Conservation (phyloP, 768 basidiomycete species). For the Leccinum subtestaceum region DNA sequence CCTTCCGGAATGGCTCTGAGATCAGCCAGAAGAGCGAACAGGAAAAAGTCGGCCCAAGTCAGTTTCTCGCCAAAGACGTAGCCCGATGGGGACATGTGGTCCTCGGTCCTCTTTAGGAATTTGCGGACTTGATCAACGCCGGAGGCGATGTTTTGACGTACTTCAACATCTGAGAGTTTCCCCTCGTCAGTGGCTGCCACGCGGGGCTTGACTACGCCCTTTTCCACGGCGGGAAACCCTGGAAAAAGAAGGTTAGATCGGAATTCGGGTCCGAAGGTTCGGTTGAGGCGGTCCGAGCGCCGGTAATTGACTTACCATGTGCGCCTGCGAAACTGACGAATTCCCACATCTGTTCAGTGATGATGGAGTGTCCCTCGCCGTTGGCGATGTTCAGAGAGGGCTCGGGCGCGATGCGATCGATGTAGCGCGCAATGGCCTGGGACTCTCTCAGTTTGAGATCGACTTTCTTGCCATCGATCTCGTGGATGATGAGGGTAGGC, state of each 20-base stretch:
- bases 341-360: constrained; percentile 34
- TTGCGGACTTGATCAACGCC: constrained; percentile 18
- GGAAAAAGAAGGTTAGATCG: not conserved
- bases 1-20: constrained; percentile 27
- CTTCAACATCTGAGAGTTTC: constrained; percentile 18
- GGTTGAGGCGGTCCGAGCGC: not conserved
- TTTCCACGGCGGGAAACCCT: constrained; percentile 32
- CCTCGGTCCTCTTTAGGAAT: constrained; percentile 21
- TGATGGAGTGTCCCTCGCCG: constrained; percentile 20
- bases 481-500: constrained; percentile 31
- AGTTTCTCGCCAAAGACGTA: constrained; percentile 29
- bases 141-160: constrained; percentile 16
- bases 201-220: constrained; percentile 33
- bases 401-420: constrained; percentile 31
- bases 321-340: constrained; percentile 27
- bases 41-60: constrained; percentile 35
- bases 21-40: constrained; percentile 32
- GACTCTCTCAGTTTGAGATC: constrained; percentile 30
- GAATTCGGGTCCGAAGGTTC: not conserved
- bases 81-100: constrained; percentile 25
- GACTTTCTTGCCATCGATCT: constrained; percentile 20
- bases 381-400: constrained; percentile 21
- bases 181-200: constrained; percentile 27
- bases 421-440: constrained; percentile 28
- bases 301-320: constrained; percentile 17